phyloP scores from a whole-genome alignment of 345 rosid species.

The Nephelium lappaceum region DNA sequence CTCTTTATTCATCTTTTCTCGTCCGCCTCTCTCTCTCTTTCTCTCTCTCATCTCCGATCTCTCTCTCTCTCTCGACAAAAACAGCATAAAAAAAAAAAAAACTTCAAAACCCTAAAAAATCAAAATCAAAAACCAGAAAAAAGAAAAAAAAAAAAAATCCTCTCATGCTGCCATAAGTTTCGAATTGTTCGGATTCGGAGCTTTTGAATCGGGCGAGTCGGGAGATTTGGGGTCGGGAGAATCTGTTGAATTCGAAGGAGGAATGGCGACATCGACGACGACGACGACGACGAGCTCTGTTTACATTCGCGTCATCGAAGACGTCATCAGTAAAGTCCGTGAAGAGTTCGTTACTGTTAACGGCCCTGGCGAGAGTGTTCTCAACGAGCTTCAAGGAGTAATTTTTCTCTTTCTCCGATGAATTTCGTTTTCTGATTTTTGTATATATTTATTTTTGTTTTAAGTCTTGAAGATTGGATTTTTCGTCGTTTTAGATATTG shows the following conservation, averaged over 20 bases:
- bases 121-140: not conserved
- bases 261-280: constrained; percentile 51
- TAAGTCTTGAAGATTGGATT: not conserved
- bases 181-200: constrained; percentile 7
- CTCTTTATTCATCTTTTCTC: constrained; percentile 57
- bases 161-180: not conserved
- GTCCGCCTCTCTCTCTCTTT: constrained; percentile 49
- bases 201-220: constrained; percentile 20
- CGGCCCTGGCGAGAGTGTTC: constrained; percentile 87
- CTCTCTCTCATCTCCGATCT: constrained; percentile 24
- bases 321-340: constrained; percentile 88
- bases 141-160: too few species aligned
- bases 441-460: not conserved
- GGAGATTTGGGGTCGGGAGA: constrained; percentile 16
- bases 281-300: constrained; percentile 52
- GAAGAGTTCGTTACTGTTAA: constrained; percentile 71
- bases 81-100: constrained; percentile 22
- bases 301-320: constrained; percentile 91
- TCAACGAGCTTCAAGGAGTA: constrained; percentile 91
- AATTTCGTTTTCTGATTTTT: not conserved
- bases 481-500: constrained; percentile 7
- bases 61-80: not conserved
- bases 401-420: constrained; percentile 16
- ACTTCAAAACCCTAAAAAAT: constrained; percentile 17
- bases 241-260: not conserved